Base-by-base conservation (phyloP, 768 basidiomycete species). In the Amanita fuliginea region DNA sequence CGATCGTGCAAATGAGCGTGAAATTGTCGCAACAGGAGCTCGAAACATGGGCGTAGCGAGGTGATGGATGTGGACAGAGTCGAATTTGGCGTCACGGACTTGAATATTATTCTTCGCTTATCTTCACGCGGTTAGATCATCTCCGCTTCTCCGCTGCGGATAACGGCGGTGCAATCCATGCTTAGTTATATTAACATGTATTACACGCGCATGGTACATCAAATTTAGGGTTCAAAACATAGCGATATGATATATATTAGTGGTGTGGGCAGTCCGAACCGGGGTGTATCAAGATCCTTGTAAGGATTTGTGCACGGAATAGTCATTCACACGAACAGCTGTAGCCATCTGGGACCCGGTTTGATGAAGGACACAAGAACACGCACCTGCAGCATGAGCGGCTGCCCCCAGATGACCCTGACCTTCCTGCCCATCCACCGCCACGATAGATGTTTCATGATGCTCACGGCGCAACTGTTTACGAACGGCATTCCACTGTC, bases 31-130 rank as follows among this genome's bases (percentile, higher is more conserved):
- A n/a, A 26, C 37, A 16, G 30, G 30, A 26, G 62, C 54, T 54
- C 70, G 66, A 49, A 75, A 60, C 76, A 78, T 78, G 42, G 52
- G 19, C 33, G 19, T 49, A 33, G 42, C 47, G 28, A 34, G 36
- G 48, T 47, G 18, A 42, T 34, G 50, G 42, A 42, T 16, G 50
- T 32, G 32, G 32, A 32, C 32, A 32, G 32, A 11, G 10, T 1
- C 9, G 11, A 10, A 6, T 30, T 11, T 0, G 1, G 32, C 32
- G 30, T 11, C 11, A 32, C 30, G 9, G 3, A 28, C 22, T 22
- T 22, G 30, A 30, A 11, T 30, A 30, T 30, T n/a, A n/a, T n/a
- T n/a, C n/a, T n/a, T 13, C 21, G 39, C 39, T 22, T 40, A 40
- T 40, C 39, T 40, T 18, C 4, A 11, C 32, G 32, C 32, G 32